Percentiles rank a stretch among this genome's conserved stretches.
These are phyloP conservation scores for Sungouiozyma intestinalis DNA, from an alignment of 805 yeast species.

Conservation along the genomic window DNA sequence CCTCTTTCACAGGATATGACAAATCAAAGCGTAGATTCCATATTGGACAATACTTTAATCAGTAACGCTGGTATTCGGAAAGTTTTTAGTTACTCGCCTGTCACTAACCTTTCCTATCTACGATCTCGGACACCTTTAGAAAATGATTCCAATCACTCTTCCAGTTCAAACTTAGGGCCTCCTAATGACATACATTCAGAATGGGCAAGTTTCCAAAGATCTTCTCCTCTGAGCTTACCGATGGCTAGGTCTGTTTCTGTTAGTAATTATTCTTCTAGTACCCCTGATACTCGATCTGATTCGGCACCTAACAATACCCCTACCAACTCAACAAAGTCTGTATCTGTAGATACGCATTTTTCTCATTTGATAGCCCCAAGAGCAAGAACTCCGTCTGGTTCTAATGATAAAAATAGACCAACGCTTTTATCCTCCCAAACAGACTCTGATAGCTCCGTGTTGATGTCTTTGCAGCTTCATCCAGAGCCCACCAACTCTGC, in stretches of 20 bases:
- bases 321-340: neutral
- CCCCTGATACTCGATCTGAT: neutral
- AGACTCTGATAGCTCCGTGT: neutral
- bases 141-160: constrained; percentile 1
- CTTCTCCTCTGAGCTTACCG: neutral
- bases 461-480: neutral
- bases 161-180: constrained; percentile 1
- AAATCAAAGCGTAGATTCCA: constrained; percentile 17
- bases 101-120: constrained; percentile 7
- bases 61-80: constrained; percentile 13
- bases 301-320: neutral
- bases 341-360: neutral
- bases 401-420: neutral
- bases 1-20: constrained; percentile 19
- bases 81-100: constrained; percentile 6
- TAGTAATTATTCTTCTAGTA: neutral
- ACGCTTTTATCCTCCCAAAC: neutral
- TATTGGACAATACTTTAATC: constrained; percentile 4
- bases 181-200: constrained; percentile 2
- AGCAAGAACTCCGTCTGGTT: constrained; percentile 8
- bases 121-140: constrained; percentile 9
- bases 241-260: constrained; percentile 7
- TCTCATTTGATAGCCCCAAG: constrained; percentile 12
- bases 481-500: constrained; percentile 4
- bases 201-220: neutral